Evolutionary conservation across 78 protist genomes (phyloP).

Genomic region (Ministeria vibrans): DNA sequence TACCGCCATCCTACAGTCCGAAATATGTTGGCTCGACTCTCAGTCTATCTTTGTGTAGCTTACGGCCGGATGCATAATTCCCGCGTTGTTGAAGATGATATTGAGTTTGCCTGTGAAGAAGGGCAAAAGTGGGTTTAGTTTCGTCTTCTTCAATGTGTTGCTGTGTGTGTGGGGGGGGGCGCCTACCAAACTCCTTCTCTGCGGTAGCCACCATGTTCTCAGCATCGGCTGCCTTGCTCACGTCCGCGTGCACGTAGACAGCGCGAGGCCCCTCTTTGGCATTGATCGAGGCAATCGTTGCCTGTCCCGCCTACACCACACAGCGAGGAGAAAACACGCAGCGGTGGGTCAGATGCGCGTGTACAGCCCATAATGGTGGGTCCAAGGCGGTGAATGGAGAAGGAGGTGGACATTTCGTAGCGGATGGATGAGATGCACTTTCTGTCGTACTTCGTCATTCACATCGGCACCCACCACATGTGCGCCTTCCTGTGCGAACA

Average conservation of each 20-base stretch:
- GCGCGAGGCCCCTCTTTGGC: conserved; percentile 38
- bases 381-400: too few species aligned
- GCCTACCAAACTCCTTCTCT: conserved; percentile 50
- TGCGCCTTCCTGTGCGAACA: conserved; percentile 66
- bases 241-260: conserved; percentile 51
- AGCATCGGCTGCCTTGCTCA: conserved; percentile 37
- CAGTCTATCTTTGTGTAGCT: conserved; percentile 47
- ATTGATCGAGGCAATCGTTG: conserved; percentile 19
- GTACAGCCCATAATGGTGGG: too few species aligned
- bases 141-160: background rate
- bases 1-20: conserved; percentile 7
- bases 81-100: conserved; percentile 75
- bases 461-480: conserved; percentile 18
- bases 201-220: conserved; percentile 48
- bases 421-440: too few species aligned
- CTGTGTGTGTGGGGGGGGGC: background rate
- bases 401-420: too few species aligned
- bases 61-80: conserved; percentile 64
- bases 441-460: conserved; percentile 11
- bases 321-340: too few species aligned
- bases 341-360: too few species aligned
- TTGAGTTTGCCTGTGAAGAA: conserved; percentile 21
- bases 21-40: background rate
- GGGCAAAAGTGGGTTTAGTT: background rate
- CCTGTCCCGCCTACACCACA: conserved; percentile 9